phyloP scores from a whole-genome alignment of 139 green algal genomes.

The Spirogloea muscicola region DNA sequence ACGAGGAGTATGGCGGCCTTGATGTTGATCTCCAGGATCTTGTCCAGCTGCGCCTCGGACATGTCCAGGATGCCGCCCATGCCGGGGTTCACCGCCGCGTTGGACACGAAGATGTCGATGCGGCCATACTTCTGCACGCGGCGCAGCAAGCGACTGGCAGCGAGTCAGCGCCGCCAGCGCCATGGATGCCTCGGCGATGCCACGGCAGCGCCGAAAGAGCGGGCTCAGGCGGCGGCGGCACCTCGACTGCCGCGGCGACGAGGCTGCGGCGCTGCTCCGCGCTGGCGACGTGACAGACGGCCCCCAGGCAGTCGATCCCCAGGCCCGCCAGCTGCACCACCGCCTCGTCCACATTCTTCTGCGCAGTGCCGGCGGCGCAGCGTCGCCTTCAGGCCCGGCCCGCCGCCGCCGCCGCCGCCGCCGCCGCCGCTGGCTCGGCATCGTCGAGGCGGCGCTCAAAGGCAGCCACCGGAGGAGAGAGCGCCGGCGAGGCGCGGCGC shows the following conservation, averaged over 20 bases:
- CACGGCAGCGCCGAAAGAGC: background rate
- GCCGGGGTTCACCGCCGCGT: slow-evolving; percentile 85
- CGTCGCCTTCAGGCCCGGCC: background rate
- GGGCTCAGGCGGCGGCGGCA: slow-evolving; percentile 5
- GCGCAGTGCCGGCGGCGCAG: background rate
- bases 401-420: background rate
- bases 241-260: slow-evolving; percentile 62
- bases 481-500: too few relatives aligned
- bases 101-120: slow-evolving; percentile 85
- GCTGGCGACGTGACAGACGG: slow-evolving; percentile 83
- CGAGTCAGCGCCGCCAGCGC: background rate
- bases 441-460: background rate
- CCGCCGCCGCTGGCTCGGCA: background rate
- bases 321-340: slow-evolving; percentile 56
- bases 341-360: slow-evolving; percentile 74
- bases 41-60: slow-evolving; percentile 71
- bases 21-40: slow-evolving; percentile 89
- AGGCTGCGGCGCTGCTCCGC: slow-evolving; percentile 61
- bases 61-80: slow-evolving; percentile 71
- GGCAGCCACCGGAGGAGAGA: background rate
- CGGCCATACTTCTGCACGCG: slow-evolving; percentile 62
- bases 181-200: background rate
- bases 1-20: slow-evolving; percentile 78
- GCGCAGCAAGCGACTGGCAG: background rate
- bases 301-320: slow-evolving; percentile 66